A percentile compares a stretch with the other conserved stretches of the same genome.
phyloP scores from a whole-genome alignment of 176 grass and related monocot species.

The Oryza meyeriana region DNA sequence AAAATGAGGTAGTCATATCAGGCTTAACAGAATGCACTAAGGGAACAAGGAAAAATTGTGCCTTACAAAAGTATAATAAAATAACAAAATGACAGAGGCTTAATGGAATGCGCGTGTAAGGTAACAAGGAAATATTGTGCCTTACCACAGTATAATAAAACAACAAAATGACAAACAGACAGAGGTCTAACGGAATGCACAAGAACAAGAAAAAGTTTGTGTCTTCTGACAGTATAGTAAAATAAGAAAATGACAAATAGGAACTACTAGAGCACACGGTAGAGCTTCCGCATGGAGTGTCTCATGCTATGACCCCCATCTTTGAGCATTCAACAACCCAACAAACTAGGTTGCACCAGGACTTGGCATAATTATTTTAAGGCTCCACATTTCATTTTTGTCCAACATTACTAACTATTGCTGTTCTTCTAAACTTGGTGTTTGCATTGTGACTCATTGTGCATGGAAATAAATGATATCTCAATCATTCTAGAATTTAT shows the following conservation, averaged over 20 bases:
- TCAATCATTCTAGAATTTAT: background rate
- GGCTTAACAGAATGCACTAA: background rate
- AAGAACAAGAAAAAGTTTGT: background rate
- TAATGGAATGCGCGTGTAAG: background rate
- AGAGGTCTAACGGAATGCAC: background rate
- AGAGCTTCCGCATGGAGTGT: background rate
- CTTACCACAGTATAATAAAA: background rate
- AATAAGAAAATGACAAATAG: background rate
- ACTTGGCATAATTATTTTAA: too few species aligned
- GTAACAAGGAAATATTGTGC: background rate
- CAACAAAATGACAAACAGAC: too few species aligned
- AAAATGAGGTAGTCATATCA: background rate
- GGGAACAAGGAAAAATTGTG: background rate
- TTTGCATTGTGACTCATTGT: too few species aligned
- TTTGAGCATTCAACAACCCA: background rate
- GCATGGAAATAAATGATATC: background rate
- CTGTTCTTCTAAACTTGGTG: too few species aligned
- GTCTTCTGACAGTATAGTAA: background rate
- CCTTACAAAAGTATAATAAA: background rate
- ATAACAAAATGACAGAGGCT: background rate
- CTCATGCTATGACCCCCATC: too few species aligned
- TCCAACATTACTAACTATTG: too few species aligned
- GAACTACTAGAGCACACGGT: background rate
- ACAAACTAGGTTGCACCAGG: background rate
- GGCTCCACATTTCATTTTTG: too few species aligned